A percentile compares a stretch with the other conserved stretches of the same genome.
phyloP scores from a whole-genome alignment of 371 early-diverging fungal species.

The Apophysomyces variabilis region DNA sequence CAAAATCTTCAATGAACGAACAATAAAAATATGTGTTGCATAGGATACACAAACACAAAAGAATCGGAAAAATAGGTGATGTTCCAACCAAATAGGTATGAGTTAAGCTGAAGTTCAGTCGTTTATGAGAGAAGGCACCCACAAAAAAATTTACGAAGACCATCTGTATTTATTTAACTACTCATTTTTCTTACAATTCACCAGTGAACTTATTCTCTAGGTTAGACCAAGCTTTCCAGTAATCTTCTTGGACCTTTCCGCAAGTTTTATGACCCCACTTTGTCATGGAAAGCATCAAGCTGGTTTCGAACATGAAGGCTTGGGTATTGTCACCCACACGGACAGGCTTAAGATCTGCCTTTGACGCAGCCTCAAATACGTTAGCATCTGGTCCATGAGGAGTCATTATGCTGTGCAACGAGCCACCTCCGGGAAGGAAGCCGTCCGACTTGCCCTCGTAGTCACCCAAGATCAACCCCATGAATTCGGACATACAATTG shows the following conservation, averaged over 20 bases:
- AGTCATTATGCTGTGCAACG: conserved; percentile 86
- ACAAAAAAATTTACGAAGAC: too few species aligned
- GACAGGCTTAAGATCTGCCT: conserved; percentile 75
- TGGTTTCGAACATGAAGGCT: conserved; percentile 97
- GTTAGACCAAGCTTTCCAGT: conserved; percentile 78
- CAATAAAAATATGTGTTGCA: too few species aligned
- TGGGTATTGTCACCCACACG: conserved; percentile 83
- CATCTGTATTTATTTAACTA: too few species aligned
- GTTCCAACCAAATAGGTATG: too few species aligned
- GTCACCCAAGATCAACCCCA: conserved; percentile 91
- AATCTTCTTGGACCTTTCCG: conserved; percentile 78
- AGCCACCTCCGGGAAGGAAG: conserved; percentile 94
- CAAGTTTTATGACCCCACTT: conserved; percentile 83
- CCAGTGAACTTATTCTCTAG: conserved; percentile 56
- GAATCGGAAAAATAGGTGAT: too few species aligned
- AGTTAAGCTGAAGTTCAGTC: too few species aligned
- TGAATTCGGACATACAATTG: conserved; percentile 95
- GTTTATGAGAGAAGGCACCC: too few species aligned
- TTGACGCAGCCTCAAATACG: conserved; percentile 79
- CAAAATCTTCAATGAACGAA: too few species aligned
- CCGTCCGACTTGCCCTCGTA: conserved; percentile 95
- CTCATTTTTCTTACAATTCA: neutral
- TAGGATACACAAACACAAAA: too few species aligned
- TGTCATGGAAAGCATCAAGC: conserved; percentile 79
- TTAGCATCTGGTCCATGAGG: conserved; percentile 94